These are phyloP conservation scores for Hyaloperonospora brassicae DNA, from an alignment of 352 stramenopile species.

Conservation along the genomic window DNA sequence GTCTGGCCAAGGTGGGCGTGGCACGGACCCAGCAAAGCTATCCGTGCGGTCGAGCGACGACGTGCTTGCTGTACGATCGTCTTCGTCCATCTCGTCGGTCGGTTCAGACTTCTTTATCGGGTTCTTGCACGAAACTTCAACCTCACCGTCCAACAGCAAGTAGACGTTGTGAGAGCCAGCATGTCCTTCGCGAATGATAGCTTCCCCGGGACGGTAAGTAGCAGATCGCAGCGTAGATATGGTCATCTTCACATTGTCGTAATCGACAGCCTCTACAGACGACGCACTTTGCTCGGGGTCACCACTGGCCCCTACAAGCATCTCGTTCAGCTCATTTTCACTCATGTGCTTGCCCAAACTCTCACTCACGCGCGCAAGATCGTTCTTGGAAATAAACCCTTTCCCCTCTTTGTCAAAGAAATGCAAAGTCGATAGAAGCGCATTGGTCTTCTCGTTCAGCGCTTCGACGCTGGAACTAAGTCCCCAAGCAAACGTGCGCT, in stretches of 20 bases:
- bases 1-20: constrained; percentile 20
- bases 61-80: constrained; percentile 16
- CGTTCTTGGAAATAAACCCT: constrained; percentile 70
- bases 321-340: constrained; percentile 73
- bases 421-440: constrained; percentile 56
- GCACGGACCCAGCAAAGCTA: constrained; percentile 26
- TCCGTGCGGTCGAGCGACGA: constrained; percentile 24
- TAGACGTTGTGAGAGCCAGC: constrained; percentile 67
- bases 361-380: constrained; percentile 66
- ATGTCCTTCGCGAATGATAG: constrained; percentile 71
- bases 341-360: constrained; percentile 64
- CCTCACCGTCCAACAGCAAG: constrained; percentile 63
- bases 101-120: constrained; percentile 36
- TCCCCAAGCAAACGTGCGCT: constrained; percentile 52
- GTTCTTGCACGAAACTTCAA: constrained; percentile 75
- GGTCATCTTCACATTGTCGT: constrained; percentile 77
- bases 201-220: constrained; percentile 52
- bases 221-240: constrained; percentile 71
- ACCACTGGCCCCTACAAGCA: constrained; percentile 68
- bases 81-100: constrained; percentile 10
- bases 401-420: constrained; percentile 76
- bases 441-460: constrained; percentile 59
- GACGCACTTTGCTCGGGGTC: constrained; percentile 56
- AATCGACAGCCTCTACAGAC: constrained; percentile 49
- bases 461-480: constrained; percentile 64